A percentile compares a stretch with the other conserved stretches of the same genome.
Conservation (phyloP, 345 rosid genomes). For the Mangifera indica region DNA sequence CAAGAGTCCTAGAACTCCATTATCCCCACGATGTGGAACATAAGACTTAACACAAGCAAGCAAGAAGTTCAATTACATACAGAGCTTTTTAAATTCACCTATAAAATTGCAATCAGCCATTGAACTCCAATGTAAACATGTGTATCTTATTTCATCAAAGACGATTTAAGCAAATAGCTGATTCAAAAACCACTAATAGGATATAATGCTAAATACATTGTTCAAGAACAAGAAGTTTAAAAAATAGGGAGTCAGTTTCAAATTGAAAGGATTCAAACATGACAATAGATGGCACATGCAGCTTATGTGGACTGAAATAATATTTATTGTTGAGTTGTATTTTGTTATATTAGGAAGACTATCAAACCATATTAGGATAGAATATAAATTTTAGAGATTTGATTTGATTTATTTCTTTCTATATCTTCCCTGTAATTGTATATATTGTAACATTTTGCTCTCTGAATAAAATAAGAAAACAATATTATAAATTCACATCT, state of each 20-base stretch:
- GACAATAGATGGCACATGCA: not conserved
- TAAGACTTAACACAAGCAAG: not conserved
- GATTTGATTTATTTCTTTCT: too few species aligned
- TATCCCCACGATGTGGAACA: not conserved
- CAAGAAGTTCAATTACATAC: not conserved
- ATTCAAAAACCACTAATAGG: not conserved
- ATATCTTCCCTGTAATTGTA: too few species aligned
- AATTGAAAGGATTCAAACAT: not conserved
- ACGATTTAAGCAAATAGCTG: not conserved
- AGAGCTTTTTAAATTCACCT: not conserved
- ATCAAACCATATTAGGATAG: too few species aligned
- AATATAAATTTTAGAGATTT: too few species aligned
- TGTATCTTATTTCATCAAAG: not conserved
- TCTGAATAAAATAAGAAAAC: too few species aligned
- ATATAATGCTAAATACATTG: not conserved
- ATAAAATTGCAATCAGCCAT: not conserved
- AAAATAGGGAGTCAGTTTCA: not conserved
- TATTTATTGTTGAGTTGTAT: too few species aligned
- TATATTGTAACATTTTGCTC: too few species aligned
- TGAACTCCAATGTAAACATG: not conserved
- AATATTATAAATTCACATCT: too few species aligned
- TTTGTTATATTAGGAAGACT: too few species aligned
- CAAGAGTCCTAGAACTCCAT: not conserved
- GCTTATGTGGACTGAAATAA: too few species aligned
- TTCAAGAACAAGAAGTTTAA: not conserved